Evolutionary conservation across 164 flowering plant genomes (phyloP).

Genomic region (Saururus chinensis): DNA sequence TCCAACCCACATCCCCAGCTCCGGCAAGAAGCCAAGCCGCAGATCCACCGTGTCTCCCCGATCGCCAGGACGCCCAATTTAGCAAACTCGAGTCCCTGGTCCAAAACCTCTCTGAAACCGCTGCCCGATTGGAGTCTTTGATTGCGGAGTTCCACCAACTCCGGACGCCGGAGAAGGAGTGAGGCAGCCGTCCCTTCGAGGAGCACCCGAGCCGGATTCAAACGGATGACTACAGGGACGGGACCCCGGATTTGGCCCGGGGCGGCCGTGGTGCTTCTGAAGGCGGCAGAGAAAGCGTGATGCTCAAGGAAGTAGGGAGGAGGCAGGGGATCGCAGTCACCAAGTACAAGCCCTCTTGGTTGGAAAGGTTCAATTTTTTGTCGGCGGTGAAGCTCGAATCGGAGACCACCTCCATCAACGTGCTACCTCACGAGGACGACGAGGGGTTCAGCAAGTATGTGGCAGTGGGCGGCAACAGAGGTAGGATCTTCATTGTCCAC

Average conservation of each 20-base stretch:
- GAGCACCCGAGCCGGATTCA: no score
- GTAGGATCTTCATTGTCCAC: slow-evolving; percentile 60
- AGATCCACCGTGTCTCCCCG: slow-evolving; percentile 4
- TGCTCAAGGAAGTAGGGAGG: neutral
- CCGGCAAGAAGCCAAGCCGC: neutral
- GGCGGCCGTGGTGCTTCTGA: no score
- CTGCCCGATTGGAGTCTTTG: slow-evolving; percentile 44
- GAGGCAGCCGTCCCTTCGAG: no score
- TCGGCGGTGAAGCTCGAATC: slow-evolving; percentile 82
- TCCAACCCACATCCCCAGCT: slow-evolving; percentile 11
- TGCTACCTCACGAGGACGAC: slow-evolving; percentile 67
- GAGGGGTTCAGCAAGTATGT: slow-evolving; percentile 83
- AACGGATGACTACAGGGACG: no score
- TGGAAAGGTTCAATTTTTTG: slow-evolving; percentile 78
- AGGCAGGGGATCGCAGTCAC: slow-evolving; percentile 40
- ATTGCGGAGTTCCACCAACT: slow-evolving; percentile 2
- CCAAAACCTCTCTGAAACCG: slow-evolving; percentile 45
- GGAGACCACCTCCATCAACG: slow-evolving; percentile 52
- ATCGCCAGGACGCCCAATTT: slow-evolving; percentile 38
- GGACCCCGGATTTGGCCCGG: no score
- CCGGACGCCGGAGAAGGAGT: no score
- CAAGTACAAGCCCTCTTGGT: slow-evolving; percentile 80
- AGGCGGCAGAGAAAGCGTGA: no score
- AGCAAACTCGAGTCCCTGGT: slow-evolving; percentile 57
- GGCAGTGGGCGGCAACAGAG: slow-evolving; percentile 76